These are phyloP conservation scores for Agrocybe pediades DNA, from an alignment of 768 basidiomycete species.

Conservation along the genomic window DNA sequence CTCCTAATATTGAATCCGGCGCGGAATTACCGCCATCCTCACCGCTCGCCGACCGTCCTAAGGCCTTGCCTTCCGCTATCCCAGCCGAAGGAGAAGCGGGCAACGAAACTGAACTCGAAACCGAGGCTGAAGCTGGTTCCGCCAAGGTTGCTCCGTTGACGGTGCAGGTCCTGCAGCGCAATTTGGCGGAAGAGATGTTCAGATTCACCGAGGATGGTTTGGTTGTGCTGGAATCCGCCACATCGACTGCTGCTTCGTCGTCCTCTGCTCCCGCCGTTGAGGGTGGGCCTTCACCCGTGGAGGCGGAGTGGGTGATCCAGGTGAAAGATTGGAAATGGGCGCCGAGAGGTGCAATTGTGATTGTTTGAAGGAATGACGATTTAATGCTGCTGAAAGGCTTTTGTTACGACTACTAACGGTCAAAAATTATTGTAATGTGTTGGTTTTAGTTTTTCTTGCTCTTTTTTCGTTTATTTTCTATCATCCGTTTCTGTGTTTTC, in stretches of 20 bases:
- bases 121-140: constrained; percentile 8
- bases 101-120: constrained; percentile 2
- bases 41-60: constrained; percentile 8
- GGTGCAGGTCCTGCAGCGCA: constrained; percentile 39
- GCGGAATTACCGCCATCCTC: constrained; percentile 9
- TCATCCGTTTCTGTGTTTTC: neutral
- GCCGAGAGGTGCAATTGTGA: constrained; percentile 15
- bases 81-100: constrained; percentile 3
- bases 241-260: neutral
- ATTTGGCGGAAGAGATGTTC: constrained; percentile 36
- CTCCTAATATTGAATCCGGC: constrained; percentile 15
- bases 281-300: constrained; percentile 24
- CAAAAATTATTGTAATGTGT: neutral
- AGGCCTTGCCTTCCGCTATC: neutral
- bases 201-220: constrained; percentile 40
- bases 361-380: constrained; percentile 2
- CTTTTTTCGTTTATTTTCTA: neutral
- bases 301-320: constrained; percentile 42
- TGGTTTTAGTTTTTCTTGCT: neutral
- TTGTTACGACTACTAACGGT: neutral
- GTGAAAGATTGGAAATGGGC: constrained; percentile 45
- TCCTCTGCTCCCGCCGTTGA: neutral
- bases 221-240: constrained; percentile 29
- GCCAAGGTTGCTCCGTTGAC: constrained; percentile 20
- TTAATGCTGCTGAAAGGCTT: neutral